These are phyloP conservation scores for Trichoderma harzianum DNA, from an alignment of 2,329 filamentous ascomycete genomes.

Conservation along the genomic window DNA sequence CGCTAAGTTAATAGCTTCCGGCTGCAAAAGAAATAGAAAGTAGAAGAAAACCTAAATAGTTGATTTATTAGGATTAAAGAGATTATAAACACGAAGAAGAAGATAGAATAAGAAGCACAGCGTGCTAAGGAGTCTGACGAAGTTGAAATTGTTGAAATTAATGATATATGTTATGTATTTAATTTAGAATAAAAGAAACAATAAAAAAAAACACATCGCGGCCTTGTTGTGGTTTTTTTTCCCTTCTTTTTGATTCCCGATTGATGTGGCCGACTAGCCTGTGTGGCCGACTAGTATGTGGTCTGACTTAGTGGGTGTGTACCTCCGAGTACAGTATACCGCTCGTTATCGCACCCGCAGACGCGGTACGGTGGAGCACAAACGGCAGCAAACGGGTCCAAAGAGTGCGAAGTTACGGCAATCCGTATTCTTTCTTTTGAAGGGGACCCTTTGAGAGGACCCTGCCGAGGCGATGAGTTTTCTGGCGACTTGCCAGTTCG, in stretches of 20 bases:
- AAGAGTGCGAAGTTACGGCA: not conserved
- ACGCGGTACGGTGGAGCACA: constrained; percentile 10
- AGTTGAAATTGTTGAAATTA: no score
- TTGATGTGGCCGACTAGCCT: no score
- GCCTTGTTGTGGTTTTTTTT: no score
- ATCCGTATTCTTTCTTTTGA: not conserved
- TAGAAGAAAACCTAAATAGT: not conserved
- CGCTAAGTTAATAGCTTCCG: not conserved
- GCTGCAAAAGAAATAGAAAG: not conserved
- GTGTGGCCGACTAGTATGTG: no score
- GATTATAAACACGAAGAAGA: not conserved
- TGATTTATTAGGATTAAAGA: not conserved
- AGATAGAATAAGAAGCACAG: not conserved
- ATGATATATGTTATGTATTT: no score
- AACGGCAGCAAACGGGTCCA: not conserved
- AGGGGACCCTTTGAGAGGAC: not conserved
- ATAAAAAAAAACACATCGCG: no score
- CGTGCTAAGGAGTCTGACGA: no score
- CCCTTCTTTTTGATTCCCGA: no score
- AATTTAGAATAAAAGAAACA: no score
- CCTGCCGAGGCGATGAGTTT: not conserved
- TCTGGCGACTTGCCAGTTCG: not conserved
- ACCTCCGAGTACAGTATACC: not conserved
- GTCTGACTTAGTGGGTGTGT: not conserved
- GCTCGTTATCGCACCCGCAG: not conserved